These are phyloP conservation scores for Phytopythium boreale DNA, from an alignment of 352 stramenopile species.

Conservation along the genomic window DNA sequence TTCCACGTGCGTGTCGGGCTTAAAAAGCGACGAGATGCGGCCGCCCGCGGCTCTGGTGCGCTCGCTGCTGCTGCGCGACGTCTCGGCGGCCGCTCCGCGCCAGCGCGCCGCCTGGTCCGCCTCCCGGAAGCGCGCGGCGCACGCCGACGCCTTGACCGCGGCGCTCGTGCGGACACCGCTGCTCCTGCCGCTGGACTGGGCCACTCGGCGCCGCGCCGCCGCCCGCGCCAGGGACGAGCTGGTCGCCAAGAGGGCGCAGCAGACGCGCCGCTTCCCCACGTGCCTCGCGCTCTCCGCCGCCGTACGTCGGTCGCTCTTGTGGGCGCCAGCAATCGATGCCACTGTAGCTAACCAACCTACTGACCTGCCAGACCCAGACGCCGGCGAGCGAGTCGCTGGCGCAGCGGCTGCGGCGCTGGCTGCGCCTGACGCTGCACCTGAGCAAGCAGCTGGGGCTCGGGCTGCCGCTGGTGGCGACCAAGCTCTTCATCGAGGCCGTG, in stretches of 20 bases:
- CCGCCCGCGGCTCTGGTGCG: slow-evolving; percentile 2
- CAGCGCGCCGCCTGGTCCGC: neutral
- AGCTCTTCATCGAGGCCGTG: slow-evolving; percentile 37
- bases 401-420: slow-evolving; percentile 36
- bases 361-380: neutral
- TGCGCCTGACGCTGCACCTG: slow-evolving; percentile 53
- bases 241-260: slow-evolving; percentile 11
- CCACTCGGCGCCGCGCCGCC: slow-evolving; percentile 1
- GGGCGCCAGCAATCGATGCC: too few species aligned
- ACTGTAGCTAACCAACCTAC: too few species aligned
- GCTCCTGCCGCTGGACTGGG: slow-evolving; percentile 10
- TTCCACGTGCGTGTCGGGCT: too few species aligned
- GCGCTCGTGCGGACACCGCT: slow-evolving; percentile 18
- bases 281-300: slow-evolving; percentile 21
- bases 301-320: too few species aligned
- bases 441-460: slow-evolving; percentile 54
- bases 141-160: slow-evolving; percentile 15
- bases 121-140: neutral
- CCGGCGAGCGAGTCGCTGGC: slow-evolving; percentile 18
- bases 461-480: slow-evolving; percentile 39
- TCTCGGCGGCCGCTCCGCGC: too few species aligned
- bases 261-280: slow-evolving; percentile 21
- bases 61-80: neutral
- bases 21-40: neutral
- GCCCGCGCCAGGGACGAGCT: slow-evolving; percentile 21